phyloP scores from a whole-genome alignment of 2,329 filamentous ascomycete species.

The Hypoxylon sp. region DNA sequence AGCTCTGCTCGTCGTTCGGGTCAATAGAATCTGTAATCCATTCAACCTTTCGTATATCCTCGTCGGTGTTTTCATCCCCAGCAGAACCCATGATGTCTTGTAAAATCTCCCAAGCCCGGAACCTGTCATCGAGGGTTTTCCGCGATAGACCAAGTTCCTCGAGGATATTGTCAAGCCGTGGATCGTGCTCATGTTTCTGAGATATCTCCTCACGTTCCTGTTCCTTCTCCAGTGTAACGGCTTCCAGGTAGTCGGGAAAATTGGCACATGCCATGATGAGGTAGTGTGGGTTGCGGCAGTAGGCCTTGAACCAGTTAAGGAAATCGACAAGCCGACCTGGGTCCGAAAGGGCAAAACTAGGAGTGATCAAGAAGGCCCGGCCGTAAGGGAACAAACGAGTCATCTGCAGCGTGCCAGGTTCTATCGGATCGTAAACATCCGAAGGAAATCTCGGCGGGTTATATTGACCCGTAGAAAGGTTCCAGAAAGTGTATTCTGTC shows the following conservation, averaged over 20 bases:
- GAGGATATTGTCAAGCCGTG: conserved; percentile 25
- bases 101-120: conserved; percentile 39
- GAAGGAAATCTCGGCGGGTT: conserved; percentile 47
- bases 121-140: conserved; percentile 36
- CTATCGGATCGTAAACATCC: conserved; percentile 18
- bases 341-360: conserved; percentile 59
- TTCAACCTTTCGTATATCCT: conserved; percentile 50
- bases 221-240: conserved; percentile 48
- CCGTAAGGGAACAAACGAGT: conserved; percentile 57
- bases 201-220: conserved; percentile 32
- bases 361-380: conserved; percentile 57
- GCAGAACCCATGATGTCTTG: conserved; percentile 41
- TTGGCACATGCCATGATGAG: conserved; percentile 50
- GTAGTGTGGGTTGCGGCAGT: conserved; percentile 36
- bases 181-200: conserved; percentile 26
- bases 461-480: conserved; percentile 40
- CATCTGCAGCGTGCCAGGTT: conserved; percentile 48
- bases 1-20: conserved; percentile 67
- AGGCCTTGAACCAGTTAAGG: conserved; percentile 51
- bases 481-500: conserved; percentile 45
- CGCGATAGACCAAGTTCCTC: conserved; percentile 26
- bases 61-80: conserved; percentile 47
- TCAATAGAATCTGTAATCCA: conserved; percentile 60
- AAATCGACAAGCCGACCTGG: conserved; percentile 51
- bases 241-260: conserved; percentile 49